Evolutionary conservation across 2,329 filamentous ascomycete genomes (phyloP).

Genomic region (Plectosphaerella cucumerina): DNA sequence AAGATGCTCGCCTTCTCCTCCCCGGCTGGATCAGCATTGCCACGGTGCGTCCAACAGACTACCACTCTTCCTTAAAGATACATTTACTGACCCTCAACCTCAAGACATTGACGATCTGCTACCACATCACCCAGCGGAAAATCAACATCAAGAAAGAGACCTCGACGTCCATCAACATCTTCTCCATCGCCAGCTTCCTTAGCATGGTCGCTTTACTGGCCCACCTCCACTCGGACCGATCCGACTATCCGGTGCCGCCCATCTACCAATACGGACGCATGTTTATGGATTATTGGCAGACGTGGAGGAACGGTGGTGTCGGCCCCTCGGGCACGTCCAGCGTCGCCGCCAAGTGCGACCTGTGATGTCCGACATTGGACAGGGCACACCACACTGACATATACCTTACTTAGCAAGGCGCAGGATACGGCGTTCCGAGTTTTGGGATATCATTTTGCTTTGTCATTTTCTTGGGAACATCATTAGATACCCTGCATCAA

Average conservation of each 20-base stretch:
- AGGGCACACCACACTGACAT: neutral
- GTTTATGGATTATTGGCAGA: neutral
- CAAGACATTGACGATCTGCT: constrained; percentile 67
- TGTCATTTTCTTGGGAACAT: neutral
- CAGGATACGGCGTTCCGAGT: neutral
- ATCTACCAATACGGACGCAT: constrained; percentile 28
- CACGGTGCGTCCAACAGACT: constrained; percentile 47
- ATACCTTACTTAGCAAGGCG: neutral
- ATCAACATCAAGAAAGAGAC: constrained; percentile 79
- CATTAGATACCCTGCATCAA: neutral
- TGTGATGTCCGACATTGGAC: neutral
- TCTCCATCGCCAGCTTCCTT: constrained; percentile 72
- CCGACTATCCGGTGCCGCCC: constrained; percentile 58
- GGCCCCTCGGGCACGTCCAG: no score
- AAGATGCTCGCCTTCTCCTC: constrained; percentile 66
- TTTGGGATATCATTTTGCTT: neutral
- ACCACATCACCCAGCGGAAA: constrained; percentile 73
- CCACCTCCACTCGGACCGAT: constrained; percentile 60
- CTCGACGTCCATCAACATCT: constrained; percentile 70
- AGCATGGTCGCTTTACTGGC: constrained; percentile 67
- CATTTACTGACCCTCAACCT: constrained; percentile 1
- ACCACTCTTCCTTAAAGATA: neutral
- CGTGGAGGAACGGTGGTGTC: neutral
- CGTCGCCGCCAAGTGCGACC: neutral
- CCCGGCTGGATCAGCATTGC: constrained; percentile 77